These are phyloP conservation scores for Glonium stellatum DNA, from an alignment of 495 filamentous ascomycete genomes.

Conservation along the genomic window DNA sequence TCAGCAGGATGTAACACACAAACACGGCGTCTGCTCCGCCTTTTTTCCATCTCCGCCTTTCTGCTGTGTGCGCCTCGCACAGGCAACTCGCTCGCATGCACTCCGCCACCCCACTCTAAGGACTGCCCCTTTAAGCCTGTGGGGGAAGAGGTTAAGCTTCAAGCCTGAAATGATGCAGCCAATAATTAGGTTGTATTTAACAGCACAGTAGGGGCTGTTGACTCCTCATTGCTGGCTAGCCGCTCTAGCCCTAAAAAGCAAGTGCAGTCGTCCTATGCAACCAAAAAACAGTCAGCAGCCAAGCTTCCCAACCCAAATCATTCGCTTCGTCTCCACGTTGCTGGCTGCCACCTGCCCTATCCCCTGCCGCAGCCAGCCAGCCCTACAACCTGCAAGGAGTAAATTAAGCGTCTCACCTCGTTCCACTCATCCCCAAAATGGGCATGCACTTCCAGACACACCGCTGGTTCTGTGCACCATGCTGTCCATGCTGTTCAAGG, in stretches of 20 bases:
- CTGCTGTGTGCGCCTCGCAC: not conserved
- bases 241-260: not conserved
- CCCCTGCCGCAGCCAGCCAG: not conserved
- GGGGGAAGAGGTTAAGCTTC: too few species aligned
- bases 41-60: not conserved
- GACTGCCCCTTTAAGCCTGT: too few species aligned
- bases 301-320: not conserved
- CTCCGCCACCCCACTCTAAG: not conserved
- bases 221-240: not conserved
- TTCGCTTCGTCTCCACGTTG: not conserved
- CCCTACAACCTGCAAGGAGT: not conserved
- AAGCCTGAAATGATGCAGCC: not conserved
- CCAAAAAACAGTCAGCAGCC: not conserved
- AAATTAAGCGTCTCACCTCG: conserved; percentile 4
- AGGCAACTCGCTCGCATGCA: not conserved
- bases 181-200: not conserved
- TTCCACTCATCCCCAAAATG: not conserved
- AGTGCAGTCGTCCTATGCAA: not conserved
- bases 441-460: not conserved
- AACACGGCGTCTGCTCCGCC: not conserved
- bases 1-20: not conserved
- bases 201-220: too few species aligned
- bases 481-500: too few species aligned
- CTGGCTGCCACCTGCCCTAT: not conserved
- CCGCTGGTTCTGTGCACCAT: not conserved